A percentile compares a stretch with the other conserved stretches of the same genome.
Conservation (phyloP, 345 rosid species). For the Eucalyptus pauciflora region DNA sequence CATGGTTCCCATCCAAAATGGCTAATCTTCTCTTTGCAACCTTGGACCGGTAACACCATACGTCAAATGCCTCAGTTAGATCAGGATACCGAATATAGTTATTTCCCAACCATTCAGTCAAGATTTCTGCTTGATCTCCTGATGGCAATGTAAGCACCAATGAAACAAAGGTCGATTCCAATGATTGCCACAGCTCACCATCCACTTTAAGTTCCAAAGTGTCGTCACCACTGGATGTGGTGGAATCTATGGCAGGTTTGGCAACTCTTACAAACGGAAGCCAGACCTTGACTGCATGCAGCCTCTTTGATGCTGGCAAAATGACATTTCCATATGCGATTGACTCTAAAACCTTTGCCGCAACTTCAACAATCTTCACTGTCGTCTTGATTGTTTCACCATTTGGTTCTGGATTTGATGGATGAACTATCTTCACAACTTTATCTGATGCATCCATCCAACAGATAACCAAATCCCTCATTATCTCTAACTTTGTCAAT, state of each 20-base stretch:
- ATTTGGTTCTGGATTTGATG: conserved; percentile 1
- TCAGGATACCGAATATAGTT: conserved; percentile 59
- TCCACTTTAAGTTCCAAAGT: conserved; percentile 29
- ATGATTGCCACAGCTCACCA: conserved; percentile 70
- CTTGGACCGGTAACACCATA: conserved; percentile 84
- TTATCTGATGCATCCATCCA: conserved; percentile 80
- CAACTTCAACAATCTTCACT: conserved; percentile 50
- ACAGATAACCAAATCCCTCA: conserved; percentile 54
- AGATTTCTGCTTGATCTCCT: conserved; percentile 68
- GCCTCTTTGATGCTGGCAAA: conserved; percentile 53
- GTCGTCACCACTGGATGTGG: conserved; percentile 8
- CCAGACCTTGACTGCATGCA: conserved; percentile 66
- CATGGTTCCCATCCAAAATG: conserved; percentile 1
- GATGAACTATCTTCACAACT: conserved; percentile 29
- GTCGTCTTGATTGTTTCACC: conserved; percentile 30
- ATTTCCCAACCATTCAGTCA: conserved; percentile 66
- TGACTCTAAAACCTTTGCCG: conserved; percentile 71
- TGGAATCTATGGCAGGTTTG: conserved; percentile 52
- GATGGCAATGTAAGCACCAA: conserved; percentile 72
- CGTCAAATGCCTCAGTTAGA: conserved; percentile 82
- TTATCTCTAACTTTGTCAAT: conserved; percentile 57
- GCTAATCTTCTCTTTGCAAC: conserved; percentile 66
- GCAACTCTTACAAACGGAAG: conserved; percentile 71
- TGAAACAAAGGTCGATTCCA: conserved; percentile 68
- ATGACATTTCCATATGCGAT: conserved; percentile 66